These are phyloP conservation scores for Termitomyces sp. DNA, from an alignment of 768 basidiomycete genomes.

Conservation along the genomic window DNA sequence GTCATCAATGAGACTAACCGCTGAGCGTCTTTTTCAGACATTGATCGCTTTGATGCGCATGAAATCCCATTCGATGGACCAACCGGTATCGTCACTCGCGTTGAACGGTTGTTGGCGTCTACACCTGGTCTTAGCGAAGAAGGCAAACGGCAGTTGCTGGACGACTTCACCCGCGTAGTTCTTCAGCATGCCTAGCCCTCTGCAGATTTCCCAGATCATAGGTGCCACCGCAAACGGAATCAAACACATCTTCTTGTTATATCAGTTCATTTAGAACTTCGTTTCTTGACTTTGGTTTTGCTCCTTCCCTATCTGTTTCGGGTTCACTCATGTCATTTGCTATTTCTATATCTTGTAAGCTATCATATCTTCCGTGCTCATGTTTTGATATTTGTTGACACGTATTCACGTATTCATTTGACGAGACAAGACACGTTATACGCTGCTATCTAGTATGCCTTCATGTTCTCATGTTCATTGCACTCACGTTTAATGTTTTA, in stretches of 20 bases:
- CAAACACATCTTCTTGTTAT: background rate
- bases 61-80: conserved; percentile 75
- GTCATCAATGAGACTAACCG: conserved; percentile 4
- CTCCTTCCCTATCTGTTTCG: conserved; percentile 4
- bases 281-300: background rate
- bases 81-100: conserved; percentile 60
- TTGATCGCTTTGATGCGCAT: conserved; percentile 71
- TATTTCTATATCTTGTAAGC: conserved; percentile 7
- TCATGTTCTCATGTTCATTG: conserved; percentile 8
- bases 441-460: conserved; percentile 6
- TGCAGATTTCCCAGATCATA: background rate
- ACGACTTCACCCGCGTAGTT: conserved; percentile 59
- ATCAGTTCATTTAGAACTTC: background rate
- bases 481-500: conserved; percentile 10
- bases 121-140: conserved; percentile 43
- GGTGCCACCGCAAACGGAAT: background rate
- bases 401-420: background rate
- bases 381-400: background rate
- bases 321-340: conserved; percentile 3
- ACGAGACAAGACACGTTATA: conserved; percentile 1
- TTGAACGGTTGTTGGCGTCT: conserved; percentile 54
- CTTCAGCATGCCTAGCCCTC: conserved; percentile 38
- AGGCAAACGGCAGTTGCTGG: conserved; percentile 50
- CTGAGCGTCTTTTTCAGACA: conserved; percentile 40
- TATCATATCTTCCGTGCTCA: background rate